Evolutionary conservation across 208 protist species (phyloP).

Genomic region (Leptomonas seymouri): DNA sequence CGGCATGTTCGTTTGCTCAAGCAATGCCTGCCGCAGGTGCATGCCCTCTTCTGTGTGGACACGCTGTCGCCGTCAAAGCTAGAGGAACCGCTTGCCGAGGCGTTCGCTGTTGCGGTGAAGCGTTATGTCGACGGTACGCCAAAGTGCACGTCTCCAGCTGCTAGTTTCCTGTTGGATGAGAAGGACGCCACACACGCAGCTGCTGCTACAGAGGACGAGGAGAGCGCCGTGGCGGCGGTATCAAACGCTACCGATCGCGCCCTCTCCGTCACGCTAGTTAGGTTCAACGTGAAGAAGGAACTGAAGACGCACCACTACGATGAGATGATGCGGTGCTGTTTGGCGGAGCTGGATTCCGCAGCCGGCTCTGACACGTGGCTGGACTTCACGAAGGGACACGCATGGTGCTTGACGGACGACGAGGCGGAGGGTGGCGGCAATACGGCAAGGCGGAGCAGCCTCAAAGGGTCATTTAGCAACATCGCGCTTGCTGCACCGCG

Average conservation of each 20-base stretch:
- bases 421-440: neutral
- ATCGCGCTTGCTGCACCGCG: neutral
- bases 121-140: slow-evolving; percentile 26
- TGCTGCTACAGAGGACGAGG: neutral
- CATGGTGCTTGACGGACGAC: neutral
- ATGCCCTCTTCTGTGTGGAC: slow-evolving; percentile 55
- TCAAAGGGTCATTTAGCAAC: slow-evolving; percentile 8
- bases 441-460: neutral
- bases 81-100: slow-evolving; percentile 63
- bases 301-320: slow-evolving; percentile 43
- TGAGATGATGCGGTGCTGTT: slow-evolving; percentile 32
- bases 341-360: slow-evolving; percentile 18
- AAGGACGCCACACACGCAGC: neutral
- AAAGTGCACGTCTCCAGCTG: neutral
- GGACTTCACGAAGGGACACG: slow-evolving; percentile 31
- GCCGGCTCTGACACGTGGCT: slow-evolving; percentile 16
- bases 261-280: slow-evolving; percentile 32
- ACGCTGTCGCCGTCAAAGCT: slow-evolving; percentile 49
- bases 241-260: neutral
- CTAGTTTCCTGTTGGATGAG: neutral
- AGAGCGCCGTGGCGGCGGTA: neutral
- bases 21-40: slow-evolving; percentile 34
- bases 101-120: slow-evolving; percentile 47
- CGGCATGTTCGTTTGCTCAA: slow-evolving; percentile 49
- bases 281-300: slow-evolving; percentile 65